Base-by-base conservation (phyloP, 1,284 basidiomycete species). In the Sparassis latifolia region DNA sequence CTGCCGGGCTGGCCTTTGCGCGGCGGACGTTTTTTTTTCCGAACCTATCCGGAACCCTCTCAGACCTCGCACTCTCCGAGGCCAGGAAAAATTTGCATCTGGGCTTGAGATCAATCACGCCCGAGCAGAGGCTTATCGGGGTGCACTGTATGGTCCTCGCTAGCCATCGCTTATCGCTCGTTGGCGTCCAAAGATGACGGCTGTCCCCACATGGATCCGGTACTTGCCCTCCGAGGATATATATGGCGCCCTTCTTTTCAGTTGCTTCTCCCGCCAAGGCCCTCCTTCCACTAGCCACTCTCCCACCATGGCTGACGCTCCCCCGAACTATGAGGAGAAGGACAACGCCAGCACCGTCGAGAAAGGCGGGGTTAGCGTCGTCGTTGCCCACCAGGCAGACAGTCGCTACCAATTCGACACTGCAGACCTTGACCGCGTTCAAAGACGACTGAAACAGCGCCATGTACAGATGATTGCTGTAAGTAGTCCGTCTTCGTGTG, bases 401-500 rank as follows among this genome's bases (percentile, higher is more conserved):
- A 54, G 52, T 10, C 44, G 55, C 39, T 64, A 62, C 54, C 58
- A 64, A 52, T 77, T 82, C 55, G 76, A 82, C 58, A 71, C 69
- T n/a, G 71, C 75, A 48, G 82, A 84, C 60, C 69, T 80, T 42
- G 82, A 84, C 58, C 71, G 68, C 29, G 80, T 84, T 7, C 81
- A 85, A 57, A 75, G 83, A 33, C 72, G 74, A 30, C 69, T 86
- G 42, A 81, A 84, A 65, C 81, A 85, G 65, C 78, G 83, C 37
- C 84, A 86, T 78, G 79, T 84, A 12, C 83, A 85, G 62, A 86
- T 86, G 83, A 83, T 66, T 45, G 65, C 65, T 49, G 65, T 66
- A 44, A 57, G 64, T 57, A 7, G 38, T 59, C 52, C 75, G 66
- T 47, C 12, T 27, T 27, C 40, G 6, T 32, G 27, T 43, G 49